Evolutionary conservation across 2,329 filamentous ascomycete species (phyloP), one percentile per base, ranked within the genome.

Genomic region (Trichoderma pleuroti): DNA sequence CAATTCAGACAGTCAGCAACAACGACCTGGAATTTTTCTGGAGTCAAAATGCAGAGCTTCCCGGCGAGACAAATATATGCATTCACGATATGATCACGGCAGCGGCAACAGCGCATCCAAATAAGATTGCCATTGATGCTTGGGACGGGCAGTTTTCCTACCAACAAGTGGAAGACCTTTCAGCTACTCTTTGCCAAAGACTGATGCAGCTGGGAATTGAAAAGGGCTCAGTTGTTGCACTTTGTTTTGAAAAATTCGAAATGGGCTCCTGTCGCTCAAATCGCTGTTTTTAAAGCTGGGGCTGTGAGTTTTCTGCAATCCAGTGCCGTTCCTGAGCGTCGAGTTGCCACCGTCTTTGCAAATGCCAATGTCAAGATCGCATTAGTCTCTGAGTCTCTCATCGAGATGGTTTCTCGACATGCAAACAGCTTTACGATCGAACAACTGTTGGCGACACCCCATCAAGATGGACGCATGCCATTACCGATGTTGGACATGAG

Each of bases 241-340:
- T 69, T 11, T 69, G 56, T 26, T 69, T 69, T 34, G 67, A 69
- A 63, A 69, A 69, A 8, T 62, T n/a, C 67, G 8, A 69, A 62
- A 54, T 69, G 57, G 56, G 60, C 30, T 24, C 24, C 67, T 24
- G 34, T 69, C 21, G 57, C 42, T 49, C 67, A 69, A 24, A 12
- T 69, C 0, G 67, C 67, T 26, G 67, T 56, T 24, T 63, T 61
- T n/a, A 69, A 69, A 63, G 67, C 67, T 8, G 67, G 67, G 2
- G 67, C 67, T 3, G 28, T 69, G 21, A 63, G 56, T 34, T 52
- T 69, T 16, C 24, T 69, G 10, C 56, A 62, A n/a, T 69, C 67
- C 11, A 32, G 49, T 34, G 57, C 34, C 42, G 67, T 69, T 30
- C 67, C 67, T 18, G 67, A 54, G 24, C 18, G 49, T 21, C 56